Evolutionary conservation across 1,284 basidiomycete genomes (phyloP), one percentile per base, ranked within the genome.

Genomic region (Rhodotorula sp.): DNA sequence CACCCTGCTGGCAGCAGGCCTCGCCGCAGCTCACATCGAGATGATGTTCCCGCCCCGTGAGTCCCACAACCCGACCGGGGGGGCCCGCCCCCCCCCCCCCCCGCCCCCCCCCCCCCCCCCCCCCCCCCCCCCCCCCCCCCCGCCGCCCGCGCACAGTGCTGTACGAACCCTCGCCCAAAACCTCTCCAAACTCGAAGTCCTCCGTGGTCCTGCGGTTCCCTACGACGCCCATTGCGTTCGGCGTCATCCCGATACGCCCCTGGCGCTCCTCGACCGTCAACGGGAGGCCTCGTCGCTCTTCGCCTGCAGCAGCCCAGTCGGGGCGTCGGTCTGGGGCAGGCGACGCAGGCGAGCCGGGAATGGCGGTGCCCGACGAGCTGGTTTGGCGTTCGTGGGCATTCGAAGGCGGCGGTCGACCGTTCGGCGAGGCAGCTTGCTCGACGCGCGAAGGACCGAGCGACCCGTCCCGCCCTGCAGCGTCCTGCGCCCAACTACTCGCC

Each of bases 111-210:
- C n/a, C n/a, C n/a, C n/a, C n/a, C n/a, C n/a, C n/a, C n/a, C n/a
- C n/a, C n/a, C n/a, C n/a, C n/a, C n/a, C n/a, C n/a, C n/a, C n/a
- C n/a, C n/a, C n/a, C n/a, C n/a, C n/a, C n/a, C n/a, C n/a, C n/a
- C n/a, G n/a, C n/a, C n/a, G n/a, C n/a, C n/a, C n/a, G n/a, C 86
- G 77, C 78, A 89, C 89, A 2, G 87, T 88, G n/a, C 88, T 89
- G 77, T 89, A 90, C 2, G 88, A 88, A 24, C 89, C 89, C 77
- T 90, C 87, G n/a, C 89, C 89, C 8, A 91, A 82, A 22, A 86
- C 84, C 48, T 85, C 82, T 6, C 87, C 87, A 76, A 90, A 88
- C 68, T 86, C 84, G 76, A 90, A 90, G 56, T 75, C 72, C 55
- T 61, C 63, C 1, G 67, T 68, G 13, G 64, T 73, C 44, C 72